A percentile compares a stretch with the other conserved stretches of the same genome.
These are phyloP conservation scores for Hevea brasiliensis DNA, from an alignment of 345 rosid genomes.

Conservation along the genomic window DNA sequence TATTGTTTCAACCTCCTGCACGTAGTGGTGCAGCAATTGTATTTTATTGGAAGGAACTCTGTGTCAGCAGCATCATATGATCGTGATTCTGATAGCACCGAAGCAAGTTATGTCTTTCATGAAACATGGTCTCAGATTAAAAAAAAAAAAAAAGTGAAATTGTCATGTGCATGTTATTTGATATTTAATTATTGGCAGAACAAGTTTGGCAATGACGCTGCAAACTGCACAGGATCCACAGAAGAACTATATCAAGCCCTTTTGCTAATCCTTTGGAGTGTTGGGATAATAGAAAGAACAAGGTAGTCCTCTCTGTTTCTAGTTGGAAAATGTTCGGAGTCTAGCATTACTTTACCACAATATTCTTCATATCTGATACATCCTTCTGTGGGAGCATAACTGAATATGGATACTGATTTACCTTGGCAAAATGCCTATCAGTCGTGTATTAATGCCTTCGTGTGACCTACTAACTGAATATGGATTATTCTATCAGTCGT, in stretches of 20 bases:
- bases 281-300: conserved; percentile 71
- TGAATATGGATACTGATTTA: too few species aligned
- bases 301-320: conserved; percentile 36
- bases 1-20: conserved; percentile 24
- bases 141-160: neutral
- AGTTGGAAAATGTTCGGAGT: neutral
- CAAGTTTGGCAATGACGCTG: conserved; percentile 30
- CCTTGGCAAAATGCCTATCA: too few species aligned
- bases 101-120: conserved; percentile 28
- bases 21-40: conserved; percentile 63
- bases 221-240: conserved; percentile 25
- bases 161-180: neutral
- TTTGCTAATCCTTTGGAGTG: conserved; percentile 62
- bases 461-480: neutral
- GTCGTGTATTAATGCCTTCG: too few species aligned
- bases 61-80: conserved; percentile 26
- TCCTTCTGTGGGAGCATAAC: too few species aligned
- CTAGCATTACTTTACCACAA: too few species aligned
- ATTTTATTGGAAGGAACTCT: conserved; percentile 47
- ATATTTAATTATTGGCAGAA: conserved; percentile 30
- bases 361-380: too few species aligned
- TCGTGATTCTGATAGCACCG: conserved; percentile 25
- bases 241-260: conserved; percentile 65
- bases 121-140: neutral
- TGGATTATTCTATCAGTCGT: neutral